Evolutionary conservation across 305 asterid genomes (phyloP).

Genomic region (Rubia peregrina): DNA sequence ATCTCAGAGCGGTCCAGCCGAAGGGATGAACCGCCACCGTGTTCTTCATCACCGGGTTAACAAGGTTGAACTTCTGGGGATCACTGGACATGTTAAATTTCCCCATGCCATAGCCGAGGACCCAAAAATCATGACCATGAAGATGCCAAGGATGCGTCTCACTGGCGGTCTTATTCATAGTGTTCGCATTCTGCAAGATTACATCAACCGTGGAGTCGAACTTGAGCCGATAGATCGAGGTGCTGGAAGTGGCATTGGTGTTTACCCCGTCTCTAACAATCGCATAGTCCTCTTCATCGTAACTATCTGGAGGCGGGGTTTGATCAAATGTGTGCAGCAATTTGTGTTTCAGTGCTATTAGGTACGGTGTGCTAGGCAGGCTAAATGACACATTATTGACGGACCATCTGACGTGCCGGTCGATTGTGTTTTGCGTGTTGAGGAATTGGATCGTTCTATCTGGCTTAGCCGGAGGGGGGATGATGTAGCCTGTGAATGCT

Average conservation of each 20-base stretch:
- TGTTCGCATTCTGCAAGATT: slow-evolving; percentile 70
- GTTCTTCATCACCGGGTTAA: slow-evolving; percentile 79
- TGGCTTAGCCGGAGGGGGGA: slow-evolving; percentile 46
- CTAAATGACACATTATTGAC: slow-evolving; percentile 59
- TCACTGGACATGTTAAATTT: slow-evolving; percentile 45
- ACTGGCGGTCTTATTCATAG: slow-evolving; percentile 46
- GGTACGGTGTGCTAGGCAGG: slow-evolving; percentile 68
- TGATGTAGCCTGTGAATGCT: slow-evolving; percentile 42
- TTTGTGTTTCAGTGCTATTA: slow-evolving; percentile 48
- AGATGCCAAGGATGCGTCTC: slow-evolving; percentile 99
- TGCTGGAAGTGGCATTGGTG: slow-evolving; percentile 62
- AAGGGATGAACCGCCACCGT: slow-evolving; percentile 72
- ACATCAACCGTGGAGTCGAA: slow-evolving; percentile 71
- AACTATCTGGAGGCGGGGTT: slow-evolving; percentile 50
- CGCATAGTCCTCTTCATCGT: slow-evolving; percentile 34
- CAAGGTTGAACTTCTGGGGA: slow-evolving; percentile 51
- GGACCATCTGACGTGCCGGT: slow-evolving; percentile 54
- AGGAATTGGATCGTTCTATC: slow-evolving; percentile 71
- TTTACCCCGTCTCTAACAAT: too few relatives aligned
- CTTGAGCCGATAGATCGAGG: slow-evolving; percentile 39
- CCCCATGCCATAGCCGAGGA: slow-evolving; percentile 64
- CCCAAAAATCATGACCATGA: slow-evolving; percentile 98
- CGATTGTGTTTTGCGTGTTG: slow-evolving; percentile 59
- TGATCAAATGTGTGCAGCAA: slow-evolving; percentile 36
- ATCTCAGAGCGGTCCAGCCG: slow-evolving; percentile 87